phyloP scores from a whole-genome alignment of 1,139 yeast species.

The Candida neerlandica region DNA sequence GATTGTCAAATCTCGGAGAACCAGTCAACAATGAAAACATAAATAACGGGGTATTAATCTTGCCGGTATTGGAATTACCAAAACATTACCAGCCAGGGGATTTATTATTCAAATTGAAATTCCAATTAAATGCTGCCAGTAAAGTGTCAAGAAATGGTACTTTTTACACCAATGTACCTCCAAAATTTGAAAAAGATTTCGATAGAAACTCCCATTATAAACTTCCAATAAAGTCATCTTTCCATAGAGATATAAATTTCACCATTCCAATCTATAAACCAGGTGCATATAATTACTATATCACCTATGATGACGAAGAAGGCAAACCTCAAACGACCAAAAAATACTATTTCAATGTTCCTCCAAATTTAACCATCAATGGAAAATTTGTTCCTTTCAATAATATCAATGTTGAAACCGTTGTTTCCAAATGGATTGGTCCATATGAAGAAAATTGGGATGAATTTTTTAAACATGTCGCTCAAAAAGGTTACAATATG shows the following conservation, averaged over 20 bases:
- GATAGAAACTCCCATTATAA: slow-evolving; percentile 57
- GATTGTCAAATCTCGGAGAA: slow-evolving; percentile 57
- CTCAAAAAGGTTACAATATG: slow-evolving; percentile 87
- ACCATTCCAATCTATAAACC: slow-evolving; percentile 68
- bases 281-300: slow-evolving; percentile 76
- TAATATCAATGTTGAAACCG: slow-evolving; percentile 81
- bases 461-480: slow-evolving; percentile 57
- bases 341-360: slow-evolving; percentile 74
- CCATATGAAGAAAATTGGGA: slow-evolving; percentile 62
- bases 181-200: slow-evolving; percentile 42
- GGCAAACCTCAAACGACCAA: slow-evolving; percentile 41
- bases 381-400: slow-evolving; percentile 68
- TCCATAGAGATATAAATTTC: slow-evolving; percentile 62
- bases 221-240: slow-evolving; percentile 47
- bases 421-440: slow-evolving; percentile 93
- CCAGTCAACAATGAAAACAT: slow-evolving; percentile 52
- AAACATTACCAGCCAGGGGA: slow-evolving; percentile 39
- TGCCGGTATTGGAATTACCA: slow-evolving; percentile 61
- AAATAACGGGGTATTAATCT: slow-evolving; percentile 60
- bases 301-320: slow-evolving; percentile 38
- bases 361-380: slow-evolving; percentile 68
- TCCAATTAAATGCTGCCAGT: slow-evolving; percentile 76
- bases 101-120: slow-evolving; percentile 55
- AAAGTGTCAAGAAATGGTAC: slow-evolving; percentile 69
- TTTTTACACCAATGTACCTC: slow-evolving; percentile 77